A percentile compares a stretch with the other conserved stretches of the same genome.
These are phyloP conservation scores for Rhododendron kiyosumense DNA, from an alignment of 148 eudicot species.

Conservation along the genomic window DNA sequence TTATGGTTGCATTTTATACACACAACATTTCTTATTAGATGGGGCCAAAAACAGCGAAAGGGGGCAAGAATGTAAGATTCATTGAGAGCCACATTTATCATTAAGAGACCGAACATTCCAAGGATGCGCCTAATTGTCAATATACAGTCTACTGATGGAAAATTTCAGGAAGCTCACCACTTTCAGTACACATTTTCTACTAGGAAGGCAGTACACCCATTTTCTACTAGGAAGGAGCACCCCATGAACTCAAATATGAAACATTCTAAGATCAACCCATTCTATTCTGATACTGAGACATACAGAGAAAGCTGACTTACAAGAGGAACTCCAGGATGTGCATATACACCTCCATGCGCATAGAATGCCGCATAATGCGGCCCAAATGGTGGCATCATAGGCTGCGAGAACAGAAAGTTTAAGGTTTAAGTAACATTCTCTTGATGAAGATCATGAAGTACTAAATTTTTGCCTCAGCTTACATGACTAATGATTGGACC, in stretches of 20 bases:
- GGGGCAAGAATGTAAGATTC: not conserved
- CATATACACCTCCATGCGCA: conserved; percentile 81
- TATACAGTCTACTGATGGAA: not conserved
- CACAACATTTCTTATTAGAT: not conserved
- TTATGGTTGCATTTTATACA: not conserved
- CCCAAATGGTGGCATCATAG: conserved; percentile 94
- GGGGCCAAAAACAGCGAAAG: not conserved
- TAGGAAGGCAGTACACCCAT: not conserved
- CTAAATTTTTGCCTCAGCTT: not conserved
- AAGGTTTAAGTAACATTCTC: not conserved
- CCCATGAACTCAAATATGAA: conserved; percentile 1
- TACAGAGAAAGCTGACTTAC: conserved; percentile 39
- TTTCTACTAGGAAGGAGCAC: not conserved
- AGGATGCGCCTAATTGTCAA: not conserved
- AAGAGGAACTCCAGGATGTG: conserved; percentile 70
- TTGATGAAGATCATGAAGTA: not conserved
- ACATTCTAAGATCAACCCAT: not conserved
- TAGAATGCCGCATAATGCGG: conserved; percentile 83
- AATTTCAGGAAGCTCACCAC: not conserved
- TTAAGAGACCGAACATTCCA: not conserved
- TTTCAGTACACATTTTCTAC: too few species aligned
- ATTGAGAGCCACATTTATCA: not conserved
- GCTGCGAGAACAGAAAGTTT: conserved; percentile 25
- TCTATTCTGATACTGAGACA: not conserved
- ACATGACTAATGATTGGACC: not conserved